These are phyloP conservation scores for Tulasnella sp. DNA, from an alignment of 768 basidiomycete species.

Conservation along the genomic window DNA sequence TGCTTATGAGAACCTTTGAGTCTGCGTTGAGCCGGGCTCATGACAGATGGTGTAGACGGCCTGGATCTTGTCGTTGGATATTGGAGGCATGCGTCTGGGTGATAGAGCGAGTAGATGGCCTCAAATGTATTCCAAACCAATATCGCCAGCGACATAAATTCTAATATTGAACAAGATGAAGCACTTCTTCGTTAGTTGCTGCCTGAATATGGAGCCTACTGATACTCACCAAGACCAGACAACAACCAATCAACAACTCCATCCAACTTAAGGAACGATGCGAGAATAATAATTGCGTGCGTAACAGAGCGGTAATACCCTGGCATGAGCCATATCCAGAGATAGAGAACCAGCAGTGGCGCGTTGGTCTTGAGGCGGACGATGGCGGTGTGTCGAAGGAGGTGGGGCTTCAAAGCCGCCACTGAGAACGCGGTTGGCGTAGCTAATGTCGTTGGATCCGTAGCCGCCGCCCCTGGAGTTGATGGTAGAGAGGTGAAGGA, in stretches of 20 bases:
- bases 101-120: not conserved
- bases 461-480: not conserved
- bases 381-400: conserved; percentile 3
- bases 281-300: not conserved
- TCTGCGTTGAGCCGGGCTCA: conserved; percentile 7
- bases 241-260: not conserved
- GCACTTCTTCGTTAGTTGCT: not conserved
- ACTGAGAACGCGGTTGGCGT: not conserved
- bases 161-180: not conserved
- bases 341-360: conserved; percentile 1
- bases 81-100: not conserved
- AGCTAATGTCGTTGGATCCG: not conserved
- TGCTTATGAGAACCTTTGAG: not conserved
- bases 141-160: not conserved
- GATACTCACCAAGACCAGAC: not conserved
- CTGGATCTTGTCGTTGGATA: not conserved
- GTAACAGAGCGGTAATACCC: conserved; percentile 3
- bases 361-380: conserved; percentile 7
- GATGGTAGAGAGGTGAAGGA: not conserved
- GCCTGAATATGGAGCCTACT: not conserved
- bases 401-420: not conserved
- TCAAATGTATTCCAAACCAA: conserved; percentile 5
- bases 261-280: not conserved
- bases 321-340: conserved; percentile 6
- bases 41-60: not conserved